Conservation (phyloP, 129 eudicot species). For the Flaveria trinervia region DNA sequence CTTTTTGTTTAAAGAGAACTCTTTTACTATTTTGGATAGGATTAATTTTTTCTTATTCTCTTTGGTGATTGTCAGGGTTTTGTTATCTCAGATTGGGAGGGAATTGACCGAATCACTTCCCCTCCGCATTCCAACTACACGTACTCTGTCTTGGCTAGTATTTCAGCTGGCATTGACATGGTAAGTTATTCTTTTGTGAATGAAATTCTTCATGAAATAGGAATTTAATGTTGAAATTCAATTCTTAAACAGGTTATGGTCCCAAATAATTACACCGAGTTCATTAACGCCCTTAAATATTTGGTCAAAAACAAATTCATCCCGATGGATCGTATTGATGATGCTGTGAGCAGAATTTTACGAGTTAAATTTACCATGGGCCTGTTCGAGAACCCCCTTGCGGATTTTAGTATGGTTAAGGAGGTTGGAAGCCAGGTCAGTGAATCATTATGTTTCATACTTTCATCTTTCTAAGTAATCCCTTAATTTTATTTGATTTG, state of each 20-base stretch:
- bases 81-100: conserved; percentile 93
- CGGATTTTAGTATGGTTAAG: conserved; percentile 66
- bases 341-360: conserved; percentile 81
- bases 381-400: conserved; percentile 77
- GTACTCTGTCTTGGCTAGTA: conserved; percentile 67
- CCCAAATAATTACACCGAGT: conserved; percentile 68
- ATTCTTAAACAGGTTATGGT: conserved; percentile 65
- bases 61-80: conserved; percentile 58
- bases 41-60: neutral
- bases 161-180: conserved; percentile 85
- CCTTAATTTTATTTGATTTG: neutral
- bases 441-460: neutral
- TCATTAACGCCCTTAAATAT: conserved; percentile 63
- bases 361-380: conserved; percentile 80
- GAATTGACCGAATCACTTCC: conserved; percentile 77
- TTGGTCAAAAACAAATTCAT: conserved; percentile 72
- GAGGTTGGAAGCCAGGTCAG: conserved; percentile 81
- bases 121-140: conserved; percentile 90
- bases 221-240: conserved; percentile 24
- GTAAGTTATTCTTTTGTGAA: conserved; percentile 37
- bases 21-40: neutral
- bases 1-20: neutral
- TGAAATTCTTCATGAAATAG: neutral
- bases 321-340: conserved; percentile 80
- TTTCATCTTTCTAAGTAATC: neutral